Conservation (phyloP, 805 yeast genomes). For the Metschnikowia lunata region DNA sequence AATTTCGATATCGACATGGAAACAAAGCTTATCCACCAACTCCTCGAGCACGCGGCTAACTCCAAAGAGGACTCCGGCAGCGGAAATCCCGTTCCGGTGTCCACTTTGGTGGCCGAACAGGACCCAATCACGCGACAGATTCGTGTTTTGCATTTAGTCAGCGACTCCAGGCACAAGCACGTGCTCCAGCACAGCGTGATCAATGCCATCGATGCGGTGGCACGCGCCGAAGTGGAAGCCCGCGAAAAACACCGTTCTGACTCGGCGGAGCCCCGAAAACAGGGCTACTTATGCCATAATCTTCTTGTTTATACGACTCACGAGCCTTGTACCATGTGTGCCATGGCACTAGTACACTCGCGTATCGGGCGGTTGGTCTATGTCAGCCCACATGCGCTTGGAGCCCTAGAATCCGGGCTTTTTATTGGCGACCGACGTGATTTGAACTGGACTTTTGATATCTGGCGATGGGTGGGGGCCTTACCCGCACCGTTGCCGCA, state of each 20-base stretch:
- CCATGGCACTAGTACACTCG: constrained; percentile 94
- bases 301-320: constrained; percentile 82
- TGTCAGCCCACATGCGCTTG: constrained; percentile 39
- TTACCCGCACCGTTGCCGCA: neutral
- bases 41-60: constrained; percentile 9
- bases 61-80: neutral
- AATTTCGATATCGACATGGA: constrained; percentile 46
- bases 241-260: constrained; percentile 20
- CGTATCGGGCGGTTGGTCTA: constrained; percentile 69
- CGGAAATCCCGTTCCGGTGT: constrained; percentile 38
- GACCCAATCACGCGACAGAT: constrained; percentile 20
- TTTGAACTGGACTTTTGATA: constrained; percentile 84
- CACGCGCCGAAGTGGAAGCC: constrained; percentile 46
- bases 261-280: constrained; percentile 12
- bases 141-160: constrained; percentile 36
- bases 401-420: constrained; percentile 60
- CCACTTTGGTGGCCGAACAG: constrained; percentile 64
- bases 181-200: constrained; percentile 74
- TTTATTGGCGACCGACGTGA: constrained; percentile 71
- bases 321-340: constrained; percentile 96
- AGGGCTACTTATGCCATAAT: constrained; percentile 66
- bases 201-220: constrained; percentile 62
- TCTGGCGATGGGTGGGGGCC: constrained; percentile 63
- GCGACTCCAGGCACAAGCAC: constrained; percentile 37
- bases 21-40: constrained; percentile 19